phyloP scores from a whole-genome alignment of 257 asterid species.

The Penstemon newberryi region DNA sequence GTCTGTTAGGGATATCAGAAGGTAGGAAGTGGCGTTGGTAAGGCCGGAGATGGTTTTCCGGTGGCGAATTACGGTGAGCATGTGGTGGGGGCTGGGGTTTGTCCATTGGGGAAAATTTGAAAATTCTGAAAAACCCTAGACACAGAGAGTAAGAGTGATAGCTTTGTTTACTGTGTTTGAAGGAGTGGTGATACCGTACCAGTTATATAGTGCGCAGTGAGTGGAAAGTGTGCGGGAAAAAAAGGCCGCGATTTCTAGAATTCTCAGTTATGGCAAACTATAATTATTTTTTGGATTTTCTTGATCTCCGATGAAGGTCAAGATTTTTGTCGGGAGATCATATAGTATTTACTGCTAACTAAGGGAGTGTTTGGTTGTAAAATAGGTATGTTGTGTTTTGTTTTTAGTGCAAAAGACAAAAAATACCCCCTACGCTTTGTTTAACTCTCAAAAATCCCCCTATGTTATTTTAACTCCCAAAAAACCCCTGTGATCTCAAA shows the following conservation, averaged over 20 bases:
- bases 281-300: too few species aligned
- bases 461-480: too few species aligned
- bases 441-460: too few species aligned
- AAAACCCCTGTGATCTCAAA: too few species aligned
- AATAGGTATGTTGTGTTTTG: too few species aligned
- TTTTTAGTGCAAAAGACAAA: too few species aligned
- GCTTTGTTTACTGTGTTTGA: background rate
- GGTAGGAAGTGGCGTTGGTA: conserved; percentile 32
- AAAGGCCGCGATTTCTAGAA: conserved; percentile 27
- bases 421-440: too few species aligned
- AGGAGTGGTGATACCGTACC: background rate
- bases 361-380: too few species aligned
- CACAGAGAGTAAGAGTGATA: background rate
- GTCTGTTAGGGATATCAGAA: conserved; percentile 26
- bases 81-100: conserved; percentile 12
- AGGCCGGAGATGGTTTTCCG: conserved; percentile 14
- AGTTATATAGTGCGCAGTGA: background rate
- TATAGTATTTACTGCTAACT: too few species aligned
- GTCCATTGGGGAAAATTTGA: conserved; percentile 21
- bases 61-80: conserved; percentile 26
- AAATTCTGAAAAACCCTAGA: conserved; percentile 32
- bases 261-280: too few species aligned
- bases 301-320: too few species aligned
- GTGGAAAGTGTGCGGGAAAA: background rate
- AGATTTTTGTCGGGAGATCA: too few species aligned